These are phyloP conservation scores for Malus fusca DNA, from an alignment of 306 rosid genomes.

Conservation along the genomic window DNA sequence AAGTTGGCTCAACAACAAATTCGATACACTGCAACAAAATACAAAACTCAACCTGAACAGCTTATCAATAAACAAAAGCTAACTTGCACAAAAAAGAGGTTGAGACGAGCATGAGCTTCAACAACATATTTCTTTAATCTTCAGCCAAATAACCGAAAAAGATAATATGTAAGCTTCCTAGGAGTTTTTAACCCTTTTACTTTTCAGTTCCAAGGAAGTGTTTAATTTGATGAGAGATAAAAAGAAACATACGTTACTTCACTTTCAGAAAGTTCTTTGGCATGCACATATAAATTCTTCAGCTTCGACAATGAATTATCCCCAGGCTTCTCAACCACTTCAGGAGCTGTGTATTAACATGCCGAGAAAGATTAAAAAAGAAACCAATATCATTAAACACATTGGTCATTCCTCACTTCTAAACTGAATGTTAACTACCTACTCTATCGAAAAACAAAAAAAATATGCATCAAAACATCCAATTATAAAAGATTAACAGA, in stretches of 20 bases:
- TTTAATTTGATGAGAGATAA: conserved; percentile 14
- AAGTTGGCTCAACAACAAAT: conserved; percentile 48
- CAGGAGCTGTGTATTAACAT: conserved; percentile 65
- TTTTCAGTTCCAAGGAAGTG: background rate
- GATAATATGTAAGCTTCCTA: background rate
- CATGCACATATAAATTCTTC: conserved; percentile 58
- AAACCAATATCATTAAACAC: background rate
- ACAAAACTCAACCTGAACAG: background rate
- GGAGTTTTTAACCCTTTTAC: background rate
- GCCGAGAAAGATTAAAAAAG: background rate
- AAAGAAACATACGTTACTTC: conserved; percentile 57
- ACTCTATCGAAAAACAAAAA: background rate
- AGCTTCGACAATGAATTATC: conserved; percentile 69
- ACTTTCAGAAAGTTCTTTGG: conserved; percentile 73
- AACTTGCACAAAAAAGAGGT: background rate
- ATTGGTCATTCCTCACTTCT: background rate
- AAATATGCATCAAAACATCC: background rate
- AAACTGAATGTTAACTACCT: background rate
- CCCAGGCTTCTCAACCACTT: conserved; percentile 95
- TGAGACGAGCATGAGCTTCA: background rate
- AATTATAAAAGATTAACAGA: background rate
- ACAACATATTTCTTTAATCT: background rate
- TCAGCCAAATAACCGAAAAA: background rate
- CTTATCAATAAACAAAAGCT: background rate
- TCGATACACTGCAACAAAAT: conserved; percentile 59